Conservation (phyloP, 2,329 filamentous ascomycete species). For the Fonsecaea pugnacius region DNA sequence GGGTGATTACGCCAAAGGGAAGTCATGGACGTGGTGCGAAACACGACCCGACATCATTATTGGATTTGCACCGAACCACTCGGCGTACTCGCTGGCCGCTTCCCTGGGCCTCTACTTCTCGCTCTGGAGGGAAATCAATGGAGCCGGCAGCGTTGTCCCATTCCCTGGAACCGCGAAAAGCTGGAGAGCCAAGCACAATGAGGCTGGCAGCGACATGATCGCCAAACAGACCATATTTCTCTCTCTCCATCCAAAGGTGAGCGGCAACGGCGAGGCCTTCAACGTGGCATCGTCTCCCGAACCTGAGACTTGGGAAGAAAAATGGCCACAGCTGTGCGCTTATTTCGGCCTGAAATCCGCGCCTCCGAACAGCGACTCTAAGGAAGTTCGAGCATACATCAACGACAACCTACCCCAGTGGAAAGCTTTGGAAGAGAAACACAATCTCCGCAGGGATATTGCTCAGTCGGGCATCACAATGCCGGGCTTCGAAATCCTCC, state of each 20-base stretch:
- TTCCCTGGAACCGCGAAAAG: slow-evolving; percentile 39
- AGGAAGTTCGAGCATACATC: slow-evolving; percentile 25
- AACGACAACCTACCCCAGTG: slow-evolving; percentile 14
- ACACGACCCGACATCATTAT: slow-evolving; percentile 43
- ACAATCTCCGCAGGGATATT: slow-evolving; percentile 15
- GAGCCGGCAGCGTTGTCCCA: slow-evolving; percentile 33
- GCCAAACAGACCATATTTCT: slow-evolving; percentile 41
- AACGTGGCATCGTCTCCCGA: slow-evolving; percentile 39
- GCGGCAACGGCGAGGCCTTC: slow-evolving; percentile 35
- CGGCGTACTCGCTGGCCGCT: slow-evolving; percentile 39
- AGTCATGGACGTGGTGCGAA: slow-evolving; percentile 45
- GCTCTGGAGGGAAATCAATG: slow-evolving; percentile 39
- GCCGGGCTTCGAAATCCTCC: slow-evolving; percentile 22
- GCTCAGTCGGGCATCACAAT: slow-evolving; percentile 20
- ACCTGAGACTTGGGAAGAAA: slow-evolving; percentile 14
- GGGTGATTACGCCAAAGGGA: slow-evolving; percentile 33
- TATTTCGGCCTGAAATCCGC: slow-evolving; percentile 19
- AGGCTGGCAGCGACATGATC: slow-evolving; percentile 40
- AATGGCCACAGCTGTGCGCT: slow-evolving; percentile 21
- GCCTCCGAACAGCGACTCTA: slow-evolving; percentile 1
- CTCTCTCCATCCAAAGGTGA: slow-evolving; percentile 36
- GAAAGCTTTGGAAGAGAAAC: slow-evolving; percentile 20
- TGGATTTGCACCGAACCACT: slow-evolving; percentile 41
- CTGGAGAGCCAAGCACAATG: slow-evolving; percentile 36
- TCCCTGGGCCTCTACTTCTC: slow-evolving; percentile 42